A percentile compares a stretch with the other conserved stretches of the same genome.
Conservation (phyloP, 2,329 filamentous ascomycete species). For the Cladosporium oxysporum region DNA sequence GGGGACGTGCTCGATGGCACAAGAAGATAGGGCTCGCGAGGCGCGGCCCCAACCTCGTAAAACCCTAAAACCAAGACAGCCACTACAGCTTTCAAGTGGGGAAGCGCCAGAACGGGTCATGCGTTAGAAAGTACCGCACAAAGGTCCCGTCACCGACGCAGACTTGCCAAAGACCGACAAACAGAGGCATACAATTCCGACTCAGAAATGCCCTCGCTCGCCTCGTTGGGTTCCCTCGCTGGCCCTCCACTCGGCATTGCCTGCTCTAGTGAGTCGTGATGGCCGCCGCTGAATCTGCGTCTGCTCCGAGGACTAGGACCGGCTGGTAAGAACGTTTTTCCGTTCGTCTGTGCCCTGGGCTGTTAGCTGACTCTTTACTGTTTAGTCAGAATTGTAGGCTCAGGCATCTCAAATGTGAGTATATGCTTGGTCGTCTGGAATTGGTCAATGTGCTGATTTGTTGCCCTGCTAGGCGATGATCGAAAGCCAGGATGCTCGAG, state of each 20-base stretch:
- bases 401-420: conserved; percentile 34
- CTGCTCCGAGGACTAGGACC: conserved; percentile 28
- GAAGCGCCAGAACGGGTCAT: conserved; percentile 7
- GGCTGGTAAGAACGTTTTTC: conserved; percentile 28
- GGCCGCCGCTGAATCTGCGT: conserved; percentile 7
- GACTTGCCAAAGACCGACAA: conserved; percentile 19
- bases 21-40: conserved; percentile 5
- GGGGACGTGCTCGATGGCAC: neutral
- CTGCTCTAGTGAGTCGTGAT: conserved; percentile 14
- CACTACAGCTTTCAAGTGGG: neutral
- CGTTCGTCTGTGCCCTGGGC: neutral
- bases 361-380: conserved; percentile 14
- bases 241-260: conserved; percentile 15
- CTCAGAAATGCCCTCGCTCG: conserved; percentile 7
- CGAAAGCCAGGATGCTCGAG: conserved; percentile 32
- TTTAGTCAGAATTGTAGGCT: conserved; percentile 32
- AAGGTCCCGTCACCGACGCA: conserved; percentile 10
- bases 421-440: neutral
- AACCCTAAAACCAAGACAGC: conserved; percentile 4
- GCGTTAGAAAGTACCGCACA: conserved; percentile 8
- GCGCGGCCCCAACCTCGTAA: neutral
- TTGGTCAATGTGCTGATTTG: neutral
- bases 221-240: neutral
- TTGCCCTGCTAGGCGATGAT: conserved; percentile 30
- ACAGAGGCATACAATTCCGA: conserved; percentile 16